These are phyloP conservation scores for Zarea fungicola DNA, from an alignment of 2,329 filamentous ascomycete genomes.

Conservation along the genomic window DNA sequence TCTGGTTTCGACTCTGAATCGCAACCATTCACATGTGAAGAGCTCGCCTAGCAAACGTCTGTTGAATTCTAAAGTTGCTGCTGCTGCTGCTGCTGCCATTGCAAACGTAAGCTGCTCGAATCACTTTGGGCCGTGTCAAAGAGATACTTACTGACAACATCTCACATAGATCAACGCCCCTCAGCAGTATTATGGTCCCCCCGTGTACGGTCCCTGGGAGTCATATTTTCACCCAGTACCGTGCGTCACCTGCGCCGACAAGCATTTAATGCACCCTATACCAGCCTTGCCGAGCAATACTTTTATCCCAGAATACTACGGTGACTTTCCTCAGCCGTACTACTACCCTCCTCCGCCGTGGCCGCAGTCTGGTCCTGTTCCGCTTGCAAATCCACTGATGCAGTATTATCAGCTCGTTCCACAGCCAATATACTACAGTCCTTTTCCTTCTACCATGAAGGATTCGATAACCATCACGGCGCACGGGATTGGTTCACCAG, in stretches of 20 bases:
- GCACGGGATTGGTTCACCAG: background rate
- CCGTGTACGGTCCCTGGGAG: no score
- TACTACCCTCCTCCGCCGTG: background rate
- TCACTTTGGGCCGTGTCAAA: background rate
- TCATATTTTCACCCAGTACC: background rate
- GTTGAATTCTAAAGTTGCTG: background rate
- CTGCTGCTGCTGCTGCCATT: background rate
- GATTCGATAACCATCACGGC: background rate
- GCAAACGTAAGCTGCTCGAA: background rate
- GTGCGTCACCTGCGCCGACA: background rate
- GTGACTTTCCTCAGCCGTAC: background rate
- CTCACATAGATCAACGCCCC: no score
- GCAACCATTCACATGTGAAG: constrained; percentile 1
- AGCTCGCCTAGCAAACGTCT: background rate
- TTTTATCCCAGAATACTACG: background rate
- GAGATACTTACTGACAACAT: background rate
- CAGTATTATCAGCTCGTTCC: background rate
- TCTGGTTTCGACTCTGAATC: background rate
- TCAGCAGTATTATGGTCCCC: no score
- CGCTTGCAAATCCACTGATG: background rate
- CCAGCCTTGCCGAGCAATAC: background rate
- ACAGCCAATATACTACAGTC: background rate
- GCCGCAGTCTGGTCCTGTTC: background rate
- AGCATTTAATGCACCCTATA: no score
- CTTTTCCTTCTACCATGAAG: background rate